These are phyloP conservation scores for Colletotrichum sp. DNA, from an alignment of 2,329 filamentous ascomycete species.

Conservation along the genomic window DNA sequence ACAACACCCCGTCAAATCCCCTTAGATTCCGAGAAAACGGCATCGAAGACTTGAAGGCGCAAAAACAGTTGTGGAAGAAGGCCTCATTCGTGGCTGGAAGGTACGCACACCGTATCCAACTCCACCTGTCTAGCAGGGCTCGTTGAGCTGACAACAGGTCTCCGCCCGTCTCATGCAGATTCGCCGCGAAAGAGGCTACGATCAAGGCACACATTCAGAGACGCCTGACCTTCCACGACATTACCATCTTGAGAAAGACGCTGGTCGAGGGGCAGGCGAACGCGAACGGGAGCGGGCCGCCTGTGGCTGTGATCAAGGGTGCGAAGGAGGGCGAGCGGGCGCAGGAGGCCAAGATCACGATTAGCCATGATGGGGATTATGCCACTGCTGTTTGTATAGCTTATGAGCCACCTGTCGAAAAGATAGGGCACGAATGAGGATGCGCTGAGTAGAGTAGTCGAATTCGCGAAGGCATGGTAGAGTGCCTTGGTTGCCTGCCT, in stretches of 20 bases:
- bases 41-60: conserved; percentile 2
- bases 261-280: conserved; percentile 26
- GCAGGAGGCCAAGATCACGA: conserved; percentile 73
- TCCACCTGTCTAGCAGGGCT: neutral
- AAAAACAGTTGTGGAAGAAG: conserved; percentile 38
- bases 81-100: conserved; percentile 50
- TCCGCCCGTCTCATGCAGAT: conserved; percentile 41
- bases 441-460: neutral
- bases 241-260: conserved; percentile 46
- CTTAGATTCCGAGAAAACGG: neutral
- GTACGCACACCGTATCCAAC: conserved; percentile 26
- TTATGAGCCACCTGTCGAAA: conserved; percentile 24
- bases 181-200: conserved; percentile 77
- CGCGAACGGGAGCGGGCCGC: conserved; percentile 42
- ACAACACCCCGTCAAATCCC: conserved; percentile 1
- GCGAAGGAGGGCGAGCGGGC: conserved; percentile 32
- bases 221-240: conserved; percentile 65
- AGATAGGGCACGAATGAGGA: neutral
- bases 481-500: neutral
- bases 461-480: neutral
- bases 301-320: conserved; percentile 47
- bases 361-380: conserved; percentile 88
- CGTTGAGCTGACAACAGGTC: neutral
- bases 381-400: conserved; percentile 74
- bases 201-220: conserved; percentile 73